Base-by-base conservation (phyloP, 306 rosid genomes). In the Elaeagnus macrophylla region DNA sequence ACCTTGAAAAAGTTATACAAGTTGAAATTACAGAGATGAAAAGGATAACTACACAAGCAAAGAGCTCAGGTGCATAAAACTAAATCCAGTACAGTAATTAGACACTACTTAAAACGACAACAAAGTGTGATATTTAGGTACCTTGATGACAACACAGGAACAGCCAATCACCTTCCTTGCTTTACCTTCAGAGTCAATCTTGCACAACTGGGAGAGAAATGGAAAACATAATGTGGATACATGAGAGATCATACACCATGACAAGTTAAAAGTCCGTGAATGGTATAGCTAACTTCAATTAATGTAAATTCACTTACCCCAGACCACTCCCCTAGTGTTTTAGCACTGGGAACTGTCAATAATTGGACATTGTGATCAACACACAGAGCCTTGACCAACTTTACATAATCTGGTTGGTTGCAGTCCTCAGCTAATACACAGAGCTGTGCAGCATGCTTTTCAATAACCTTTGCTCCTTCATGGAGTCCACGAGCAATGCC, bases 311-410 rank as follows among this genome's bases (percentile, higher is more conserved):
- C 10, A 77, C 95, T 78, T 79, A 86, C 95, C 61, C 94, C 95
- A 51, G 84, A 75, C 94, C 94, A 86, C 69, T 86, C 94, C 51
- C 94, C 94, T 11, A 86, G 95, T 38, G 86, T 86, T 71, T 86
- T 86, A 12, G 95, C 83, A 62, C 73, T 78, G 0, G 95, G 88
- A 70, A 77, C 72, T 11, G 88, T 66, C 42, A 83, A 59, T 19
- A 86, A 51, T 54, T 84, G 81, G 25, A 86, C 89, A 42, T 64
- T 81, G 54, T 86, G 94, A 53, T 86, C 94, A 1, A 81, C 86
- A 12, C 95, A 86, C 12, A 86, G 88, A 36, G 70, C 83, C 76
- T 86, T 83, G 52, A 86, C 81, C 3, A 86, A 69, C 64, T 86
- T 86, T 16, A 81, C 81, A 37, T 81, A 83, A 79, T 86, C 93